phyloP scores from a whole-genome alignment of 2,329 filamentous ascomycete species.

The Neonectria sp. region DNA sequence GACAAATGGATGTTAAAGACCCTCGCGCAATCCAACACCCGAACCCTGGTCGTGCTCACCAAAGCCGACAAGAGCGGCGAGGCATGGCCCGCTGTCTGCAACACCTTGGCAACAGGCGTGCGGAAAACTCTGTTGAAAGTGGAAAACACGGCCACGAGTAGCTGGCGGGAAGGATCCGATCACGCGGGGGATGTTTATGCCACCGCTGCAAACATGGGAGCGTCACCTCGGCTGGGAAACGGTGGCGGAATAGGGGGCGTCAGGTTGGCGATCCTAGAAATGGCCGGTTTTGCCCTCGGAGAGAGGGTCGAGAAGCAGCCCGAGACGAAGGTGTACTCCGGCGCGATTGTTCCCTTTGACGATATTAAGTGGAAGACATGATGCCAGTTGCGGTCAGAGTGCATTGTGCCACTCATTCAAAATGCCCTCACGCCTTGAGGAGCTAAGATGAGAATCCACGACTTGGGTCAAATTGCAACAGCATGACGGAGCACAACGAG shows the following conservation, averaged over 20 bases:
- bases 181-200: slow-evolving; percentile 52
- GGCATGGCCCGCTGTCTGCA: slow-evolving; percentile 49
- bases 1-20: slow-evolving; percentile 64
- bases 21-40: slow-evolving; percentile 61
- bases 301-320: slow-evolving; percentile 53
- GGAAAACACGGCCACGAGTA: slow-evolving; percentile 38
- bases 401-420: not conserved
- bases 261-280: slow-evolving; percentile 57
- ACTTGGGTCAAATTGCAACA: not conserved
- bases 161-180: slow-evolving; percentile 49
- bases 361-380: slow-evolving; percentile 55
- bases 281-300: slow-evolving; percentile 55
- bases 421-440: not conserved
- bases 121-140: slow-evolving; percentile 46
- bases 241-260: slow-evolving; percentile 58
- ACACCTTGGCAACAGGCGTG: slow-evolving; percentile 45
- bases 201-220: slow-evolving; percentile 56
- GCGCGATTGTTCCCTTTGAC: slow-evolving; percentile 57
- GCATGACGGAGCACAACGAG: not conserved
- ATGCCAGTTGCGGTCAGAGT: not conserved
- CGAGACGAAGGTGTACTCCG: slow-evolving; percentile 54
- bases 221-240: slow-evolving; percentile 49
- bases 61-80: slow-evolving; percentile 67
- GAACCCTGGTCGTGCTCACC: slow-evolving; percentile 67
- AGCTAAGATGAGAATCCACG: not conserved